Base-by-base conservation (phyloP, 495 filamentous ascomycete genomes). In the Echria macrotheca region DNA sequence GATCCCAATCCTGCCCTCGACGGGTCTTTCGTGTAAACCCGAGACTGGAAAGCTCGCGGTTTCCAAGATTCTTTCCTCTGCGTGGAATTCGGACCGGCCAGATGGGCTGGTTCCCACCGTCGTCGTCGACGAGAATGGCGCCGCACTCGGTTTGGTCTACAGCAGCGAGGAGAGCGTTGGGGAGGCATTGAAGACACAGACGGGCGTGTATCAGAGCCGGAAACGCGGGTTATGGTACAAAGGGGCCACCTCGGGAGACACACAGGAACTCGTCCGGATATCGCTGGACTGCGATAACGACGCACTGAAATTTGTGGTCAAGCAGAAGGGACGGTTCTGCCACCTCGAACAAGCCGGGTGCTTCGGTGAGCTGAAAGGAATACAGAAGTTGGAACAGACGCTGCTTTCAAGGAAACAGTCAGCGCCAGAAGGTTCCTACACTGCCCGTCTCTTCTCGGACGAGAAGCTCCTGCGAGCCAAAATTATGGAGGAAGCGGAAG, bases 221-320 rank as follows among this genome's bases (percentile, higher is more conserved):
- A 96, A 95, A 72, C 82, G 91, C 5, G 91, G 91, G 2, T 68
- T 98, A 19, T 98, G 93, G 93, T 89, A 94, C 69, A 98, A 98
- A 68, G 93, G 93, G 18, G 87, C 90, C 26, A 89, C 84, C 7
- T 96, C 91, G 43, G 94, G 93, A 21, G 91, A 96, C 64, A 85
- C 84, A 1, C 93, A 98, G 64, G 83, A 96, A 63, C 70, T 98
- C 43, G 75, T 96, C 18, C 81, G 80, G 28, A 82, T 98, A 55
- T 83, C 86, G 3, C 67, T 87, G 19, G 93, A 98, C 60, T 98
- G 93, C 65, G 93, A 98, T 63, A 81, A 83, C 47, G 93, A 98
- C 68, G 94, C 91, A 50, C 67, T 98, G 50, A 82, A 84, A 43
- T 97, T 96, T 62, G 74, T 85, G 2, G 93, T 97, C 15, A 81